Base-by-base conservation (phyloP, 2,329 filamentous ascomycete species). In the Monosporascus sp. region DNA sequence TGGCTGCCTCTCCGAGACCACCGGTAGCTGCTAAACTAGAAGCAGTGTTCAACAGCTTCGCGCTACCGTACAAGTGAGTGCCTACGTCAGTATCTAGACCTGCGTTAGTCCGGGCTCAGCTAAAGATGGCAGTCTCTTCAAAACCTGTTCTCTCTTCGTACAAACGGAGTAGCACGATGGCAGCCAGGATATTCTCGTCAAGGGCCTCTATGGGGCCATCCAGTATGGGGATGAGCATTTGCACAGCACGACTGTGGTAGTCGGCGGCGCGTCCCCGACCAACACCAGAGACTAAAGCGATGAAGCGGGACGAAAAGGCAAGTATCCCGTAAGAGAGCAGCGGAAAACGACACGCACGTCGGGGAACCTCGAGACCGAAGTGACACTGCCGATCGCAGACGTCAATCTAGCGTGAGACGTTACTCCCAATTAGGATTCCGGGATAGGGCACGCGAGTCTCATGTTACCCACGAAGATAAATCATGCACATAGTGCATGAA, bases 1-100 rank as follows among this genome's bases (percentile, higher is more conserved):
- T 75, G 1, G 72, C 69, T 7, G 73, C 73, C 50, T 73, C 70
- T 2, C 71, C 70, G n/a, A 76, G 66, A 0, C 71, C 68, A 6
- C 66, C 65, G 17, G 65, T 60, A 40, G 57, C 59, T 11, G 58
- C 59, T 1, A 68, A 59, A 26, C 55, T 57, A 11, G 66, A 65
- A 31, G 64, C 68, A 1, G 59, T 59, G 31, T 64, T 64, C 26
- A 67, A 53, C 0, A 68, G 51, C 19, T 59, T 58, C 0, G 65
- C 61, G 38, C 63, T 65, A 5, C 65, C 65, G 3, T 59, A 53
- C 1, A 68, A 57, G 38, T 67, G 65, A 0, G 65, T 66, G 11
- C 59, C 63, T 17, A 57, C 58, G 41, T 68, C 65, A 1, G 55
- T 52, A 41, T 66, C 45, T 43, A 26, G 16, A 37, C 43, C 3